These are phyloP conservation scores for Nemania abortiva DNA, from an alignment of 2,329 filamentous ascomycete genomes.

Conservation along the genomic window DNA sequence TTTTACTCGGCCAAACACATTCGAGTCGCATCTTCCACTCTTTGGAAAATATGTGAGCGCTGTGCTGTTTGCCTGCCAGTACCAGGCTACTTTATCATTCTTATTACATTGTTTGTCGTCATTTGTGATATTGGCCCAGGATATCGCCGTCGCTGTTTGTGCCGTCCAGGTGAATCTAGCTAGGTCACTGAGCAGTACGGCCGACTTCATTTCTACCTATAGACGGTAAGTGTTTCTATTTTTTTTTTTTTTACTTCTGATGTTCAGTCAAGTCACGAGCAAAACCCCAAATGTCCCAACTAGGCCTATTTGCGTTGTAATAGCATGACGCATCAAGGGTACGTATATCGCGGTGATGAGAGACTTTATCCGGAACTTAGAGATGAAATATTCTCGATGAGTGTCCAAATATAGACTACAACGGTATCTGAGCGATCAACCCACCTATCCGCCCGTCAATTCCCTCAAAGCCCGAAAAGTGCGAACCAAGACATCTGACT, in stretches of 20 bases:
- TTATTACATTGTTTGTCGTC: slow-evolving; percentile 11
- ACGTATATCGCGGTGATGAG: slow-evolving; percentile 70
- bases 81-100: slow-evolving; percentile 25
- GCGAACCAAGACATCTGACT: background rate
- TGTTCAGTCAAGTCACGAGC: background rate
- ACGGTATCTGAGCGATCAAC: slow-evolving; percentile 87
- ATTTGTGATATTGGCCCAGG: background rate
- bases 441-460: slow-evolving; percentile 20
- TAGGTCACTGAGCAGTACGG: background rate
- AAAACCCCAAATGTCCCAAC: background rate
- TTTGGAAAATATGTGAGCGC: slow-evolving; percentile 38
- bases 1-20: background rate
- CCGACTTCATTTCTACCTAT: slow-evolving; percentile 22
- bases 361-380: slow-evolving; percentile 67
- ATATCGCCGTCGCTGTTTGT: background rate
- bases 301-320: background rate
- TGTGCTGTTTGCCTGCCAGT: slow-evolving; percentile 27
- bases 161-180: background rate
- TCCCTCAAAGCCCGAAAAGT: background rate
- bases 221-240: slow-evolving; percentile 31
- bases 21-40: background rate
- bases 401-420: slow-evolving; percentile 87
- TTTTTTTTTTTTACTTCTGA: background rate
- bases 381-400: slow-evolving; percentile 71
- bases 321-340: background rate